Evolutionary conservation across 306 rosid genomes (phyloP), one percentile per base, ranked within the genome.

Genomic region (Castanopsis chinensis): DNA sequence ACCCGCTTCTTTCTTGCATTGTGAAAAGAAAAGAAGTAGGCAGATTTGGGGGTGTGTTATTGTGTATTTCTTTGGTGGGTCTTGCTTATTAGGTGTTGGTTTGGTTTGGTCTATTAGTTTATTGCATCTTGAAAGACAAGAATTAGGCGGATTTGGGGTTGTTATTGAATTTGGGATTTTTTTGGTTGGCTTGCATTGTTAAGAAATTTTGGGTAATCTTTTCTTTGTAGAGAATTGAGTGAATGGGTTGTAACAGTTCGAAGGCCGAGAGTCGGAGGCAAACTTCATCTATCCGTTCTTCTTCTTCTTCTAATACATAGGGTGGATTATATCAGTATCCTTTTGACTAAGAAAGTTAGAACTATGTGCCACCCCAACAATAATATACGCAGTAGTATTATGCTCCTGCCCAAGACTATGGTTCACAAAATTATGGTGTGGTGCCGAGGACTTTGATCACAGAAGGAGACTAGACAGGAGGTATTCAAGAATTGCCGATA

Each of bases 401-500:
- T 30, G 86, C 76, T 58, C 90, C 86, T 0, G 10, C 81, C 4
- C 68, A 73, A 59, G 53, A 45, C 37, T 69, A 69, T 64, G 37
- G 6, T 41, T 7, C 59, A 63, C 67, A 56, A 73, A 79, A 80
- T 17, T 21, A 67, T 41, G 69, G 77, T 5, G 69, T 25, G 52
- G 76, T 71, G 53, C 2, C 11, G 68, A 19, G n/a, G 78, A 71
- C 23, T n/a, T 71, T 27, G 78, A 21, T 51, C 75, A 75, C 75
- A 69, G 83, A 53, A 86, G 23, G 65, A 84, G 61, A 73, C 69
- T 95, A 53, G 99, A 95, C 6, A 85, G 94, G 82, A 89, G 86
- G 79, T 92, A 90, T 83, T 92, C 96, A 0, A 95, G 93, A 84
- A 92, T 95, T 35, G 89, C 92, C 10, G 98, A 95, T 81, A 77